Evolutionary conservation across 148 eudicot genomes (phyloP), one percentile per base, ranked within the genome.

Genomic region (Rhododendron ovatum): DNA sequence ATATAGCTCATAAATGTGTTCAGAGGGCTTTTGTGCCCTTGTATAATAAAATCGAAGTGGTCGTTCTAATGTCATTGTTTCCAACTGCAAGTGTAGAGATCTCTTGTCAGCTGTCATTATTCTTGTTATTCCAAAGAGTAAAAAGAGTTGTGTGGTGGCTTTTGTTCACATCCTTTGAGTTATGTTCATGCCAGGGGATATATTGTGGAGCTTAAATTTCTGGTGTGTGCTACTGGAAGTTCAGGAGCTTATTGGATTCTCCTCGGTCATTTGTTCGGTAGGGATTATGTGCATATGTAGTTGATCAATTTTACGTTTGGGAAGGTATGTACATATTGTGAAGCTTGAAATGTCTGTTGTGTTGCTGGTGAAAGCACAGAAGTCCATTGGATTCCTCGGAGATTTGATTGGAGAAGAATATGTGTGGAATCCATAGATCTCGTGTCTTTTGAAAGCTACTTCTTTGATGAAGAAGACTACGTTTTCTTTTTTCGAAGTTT

Each of bases 1-100:
- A 88, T 84, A 8, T 88, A 86, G 93, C 84, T 45, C 84, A 81
- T 82, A 35, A 67, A 84, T 88, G 88, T 89, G 88, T 87, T 89
- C 82, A 86, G 85, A 48, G 71, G 87, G 77, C 69, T 13, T 63
- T 85, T 84, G 33, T 83, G 83, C 81, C 91, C 86, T 41, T 91
- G 92, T 89, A 88, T 69, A 89, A 85, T 89, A 57, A 87, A 59
- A 37, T 75, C 41, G 82, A 61, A 65, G 55, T 18, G 55, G n/a
- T 53, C 1, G 22, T 39, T 85, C 57, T 83, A 59, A 82, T 79
- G 87, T 79, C 85, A 78, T 83, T 71, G 63, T 74, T 63, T 69
- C 71, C 76, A 22, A 37, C 51, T 14, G 53, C 81, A 35, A 75
- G 37, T 76, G 69, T 76, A 51, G 71, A 84, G 47, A 33, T 65